Conservation (phyloP, 164 flowering plant species). For the Vitis rotundifolia region DNA sequence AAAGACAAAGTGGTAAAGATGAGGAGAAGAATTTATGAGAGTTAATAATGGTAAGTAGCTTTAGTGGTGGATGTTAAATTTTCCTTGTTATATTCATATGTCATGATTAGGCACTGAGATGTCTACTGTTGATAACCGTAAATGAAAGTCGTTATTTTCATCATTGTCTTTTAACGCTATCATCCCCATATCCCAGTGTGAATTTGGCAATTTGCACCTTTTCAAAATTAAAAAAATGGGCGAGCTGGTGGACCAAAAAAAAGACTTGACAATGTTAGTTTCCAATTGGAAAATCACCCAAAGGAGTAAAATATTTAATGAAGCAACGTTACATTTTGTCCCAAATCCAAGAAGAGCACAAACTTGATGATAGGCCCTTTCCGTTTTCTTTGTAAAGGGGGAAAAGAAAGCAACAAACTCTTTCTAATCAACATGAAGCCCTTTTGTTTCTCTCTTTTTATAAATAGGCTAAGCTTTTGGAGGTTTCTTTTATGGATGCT, state of each 20-base stretch:
- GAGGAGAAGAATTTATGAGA: not conserved
- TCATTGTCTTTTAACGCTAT: not conserved
- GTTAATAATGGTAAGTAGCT: constrained; percentile 16
- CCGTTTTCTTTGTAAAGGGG: too few species aligned
- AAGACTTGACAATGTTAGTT: too few species aligned
- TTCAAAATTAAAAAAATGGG: too few species aligned
- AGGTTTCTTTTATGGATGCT: constrained; percentile 13
- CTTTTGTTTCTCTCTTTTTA: not conserved
- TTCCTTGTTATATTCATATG: not conserved
- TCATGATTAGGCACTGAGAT: not conserved
- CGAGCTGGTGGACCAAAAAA: too few species aligned
- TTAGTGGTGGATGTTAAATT: constrained; percentile 1
- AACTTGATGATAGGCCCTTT: too few species aligned
- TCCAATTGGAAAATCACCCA: too few species aligned
- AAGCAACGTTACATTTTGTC: too few species aligned
- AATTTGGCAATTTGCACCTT: too few species aligned
- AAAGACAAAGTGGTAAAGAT: too few species aligned
- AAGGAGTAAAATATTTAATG: too few species aligned
- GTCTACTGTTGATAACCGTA: not conserved
- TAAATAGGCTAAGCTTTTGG: constrained; percentile 8
- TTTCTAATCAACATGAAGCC: not conserved
- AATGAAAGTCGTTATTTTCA: not conserved
- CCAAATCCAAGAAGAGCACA: too few species aligned
- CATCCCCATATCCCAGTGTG: too few species aligned
- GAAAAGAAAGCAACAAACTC: not conserved